These are phyloP conservation scores for Backusella morwellensis DNA, from an alignment of 192 early-diverging fungal genomes.

Conservation along the genomic window DNA sequence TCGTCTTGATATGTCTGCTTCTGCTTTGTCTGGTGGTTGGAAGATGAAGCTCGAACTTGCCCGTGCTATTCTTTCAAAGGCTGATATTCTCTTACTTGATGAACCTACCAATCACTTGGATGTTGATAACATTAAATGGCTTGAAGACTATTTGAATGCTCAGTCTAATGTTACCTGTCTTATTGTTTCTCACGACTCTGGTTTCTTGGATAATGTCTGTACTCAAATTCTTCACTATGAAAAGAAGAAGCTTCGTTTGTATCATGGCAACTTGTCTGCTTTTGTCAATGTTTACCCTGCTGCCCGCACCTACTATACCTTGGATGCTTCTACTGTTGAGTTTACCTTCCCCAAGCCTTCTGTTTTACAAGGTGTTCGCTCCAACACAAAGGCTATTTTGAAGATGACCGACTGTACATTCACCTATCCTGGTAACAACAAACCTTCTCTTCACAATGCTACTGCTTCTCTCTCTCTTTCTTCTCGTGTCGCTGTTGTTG, in stretches of 20 bases:
- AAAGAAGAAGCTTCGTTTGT: conserved; percentile 72
- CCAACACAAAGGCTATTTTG: conserved; percentile 75
- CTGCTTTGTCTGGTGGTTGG: conserved; percentile 79
- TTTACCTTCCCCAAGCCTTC: conserved; percentile 79
- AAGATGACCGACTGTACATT: conserved; percentile 74
- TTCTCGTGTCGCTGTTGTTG: conserved; percentile 79
- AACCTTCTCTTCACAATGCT: conserved; percentile 59
- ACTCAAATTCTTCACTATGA: conserved; percentile 80
- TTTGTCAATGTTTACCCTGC: conserved; percentile 75
- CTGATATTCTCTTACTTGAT: conserved; percentile 89
- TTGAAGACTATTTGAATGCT: conserved; percentile 68
- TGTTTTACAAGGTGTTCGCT: conserved; percentile 75
- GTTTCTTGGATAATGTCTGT: conserved; percentile 78
- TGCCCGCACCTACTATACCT: conserved; percentile 73
- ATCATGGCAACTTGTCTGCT: conserved; percentile 76
- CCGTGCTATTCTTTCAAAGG: conserved; percentile 77
- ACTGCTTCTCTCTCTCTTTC: conserved; percentile 68
- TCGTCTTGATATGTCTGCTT: conserved; percentile 57
- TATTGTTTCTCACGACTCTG: conserved; percentile 82
- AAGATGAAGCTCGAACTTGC: conserved; percentile 86
- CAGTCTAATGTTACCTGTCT: conserved; percentile 67
- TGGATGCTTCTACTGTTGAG: conserved; percentile 65
- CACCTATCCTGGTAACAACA: conserved; percentile 68
- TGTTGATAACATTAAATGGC: conserved; percentile 71
- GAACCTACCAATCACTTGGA: conserved; percentile 94